Base-by-base conservation (phyloP, 768 basidiomycete species). In the Boletus rubropictus region DNA sequence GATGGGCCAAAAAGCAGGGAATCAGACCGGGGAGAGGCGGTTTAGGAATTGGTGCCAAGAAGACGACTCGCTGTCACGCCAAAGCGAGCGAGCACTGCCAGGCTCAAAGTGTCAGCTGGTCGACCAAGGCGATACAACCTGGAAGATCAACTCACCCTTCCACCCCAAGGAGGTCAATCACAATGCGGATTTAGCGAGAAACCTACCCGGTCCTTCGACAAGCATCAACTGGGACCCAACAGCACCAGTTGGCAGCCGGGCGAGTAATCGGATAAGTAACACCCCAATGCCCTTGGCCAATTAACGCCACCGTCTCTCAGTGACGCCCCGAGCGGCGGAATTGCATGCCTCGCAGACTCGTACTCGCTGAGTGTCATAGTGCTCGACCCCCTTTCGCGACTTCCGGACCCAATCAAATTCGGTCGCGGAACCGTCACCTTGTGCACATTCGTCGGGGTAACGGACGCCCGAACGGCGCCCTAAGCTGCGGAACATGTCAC, bases 401-500 rank as follows among this genome's bases (percentile, higher is more conserved):
- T 69, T 71, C 46, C 64, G 70, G 15, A 67, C 67, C 11, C 69
- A 74, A 56, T 81, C 79, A 55, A 79, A 81, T 36, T 66, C 61
- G 6, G 64, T 61, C 2, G 46, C 52, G 5, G 46, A 37, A 34
- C 56, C 51, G 10, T 60, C 58, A 0, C 50, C 58, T 22, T 40
- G 47, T 35, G 29, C 42, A 27, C 41, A 42, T 51, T 63, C 60
- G 17, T 63, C 58, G 0, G 55, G 47, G 42, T 67, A 67, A 45
- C 72, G 71, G 7, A 81, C 67, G 1, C 75, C 78, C n/a, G 75
- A 65, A 8, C 77, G 72, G 48, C 69, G 72, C 1, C 77, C 82
- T 10, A 84, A 60, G 4, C 75, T 77, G 14, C 76, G 74, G 64
- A 92, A 89, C 37, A 90, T 75, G 37, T 76, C 78, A 35, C 89